phyloP scores from a whole-genome alignment of 352 stramenopile species.

The Phytophthora ohioensis region DNA sequence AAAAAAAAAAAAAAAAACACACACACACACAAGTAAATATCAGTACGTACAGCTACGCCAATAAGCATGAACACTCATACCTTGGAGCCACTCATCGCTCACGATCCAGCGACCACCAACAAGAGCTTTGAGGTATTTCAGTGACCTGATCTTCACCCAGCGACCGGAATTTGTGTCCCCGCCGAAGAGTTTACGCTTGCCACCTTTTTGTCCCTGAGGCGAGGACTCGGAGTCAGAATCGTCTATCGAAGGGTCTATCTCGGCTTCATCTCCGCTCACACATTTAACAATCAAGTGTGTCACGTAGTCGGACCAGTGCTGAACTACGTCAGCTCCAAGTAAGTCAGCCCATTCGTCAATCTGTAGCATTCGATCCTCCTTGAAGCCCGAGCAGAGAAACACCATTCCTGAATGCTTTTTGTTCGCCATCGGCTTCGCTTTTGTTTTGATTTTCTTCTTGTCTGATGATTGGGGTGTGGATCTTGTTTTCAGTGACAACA shows the following conservation, averaged over 20 bases:
- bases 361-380: conserved; percentile 47
- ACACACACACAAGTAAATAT: conserved; percentile 9
- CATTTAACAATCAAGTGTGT: conserved; percentile 90
- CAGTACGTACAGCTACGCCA: neutral
- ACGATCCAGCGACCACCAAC: conserved; percentile 86
- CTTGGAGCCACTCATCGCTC: conserved; percentile 82
- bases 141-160: conserved; percentile 87
- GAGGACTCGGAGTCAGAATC: conserved; percentile 34
- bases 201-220: conserved; percentile 15
- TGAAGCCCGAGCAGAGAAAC: conserved; percentile 70
- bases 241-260: conserved; percentile 31
- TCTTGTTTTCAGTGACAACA: conserved; percentile 14
- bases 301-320: conserved; percentile 63
- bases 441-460: conserved; percentile 22
- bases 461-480: conserved; percentile 16
- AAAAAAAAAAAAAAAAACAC: conserved; percentile 1
- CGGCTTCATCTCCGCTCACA: conserved; percentile 49
- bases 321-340: conserved; percentile 58
- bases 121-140: conserved; percentile 90
- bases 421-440: conserved; percentile 21
- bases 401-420: conserved; percentile 51
- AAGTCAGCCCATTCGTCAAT: conserved; percentile 55
- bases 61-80: conserved; percentile 26
- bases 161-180: conserved; percentile 48
- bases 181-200: conserved; percentile 64